Evolutionary conservation across 768 basidiomycete genomes (phyloP).

Genomic region (Pholiota microspora): DNA sequence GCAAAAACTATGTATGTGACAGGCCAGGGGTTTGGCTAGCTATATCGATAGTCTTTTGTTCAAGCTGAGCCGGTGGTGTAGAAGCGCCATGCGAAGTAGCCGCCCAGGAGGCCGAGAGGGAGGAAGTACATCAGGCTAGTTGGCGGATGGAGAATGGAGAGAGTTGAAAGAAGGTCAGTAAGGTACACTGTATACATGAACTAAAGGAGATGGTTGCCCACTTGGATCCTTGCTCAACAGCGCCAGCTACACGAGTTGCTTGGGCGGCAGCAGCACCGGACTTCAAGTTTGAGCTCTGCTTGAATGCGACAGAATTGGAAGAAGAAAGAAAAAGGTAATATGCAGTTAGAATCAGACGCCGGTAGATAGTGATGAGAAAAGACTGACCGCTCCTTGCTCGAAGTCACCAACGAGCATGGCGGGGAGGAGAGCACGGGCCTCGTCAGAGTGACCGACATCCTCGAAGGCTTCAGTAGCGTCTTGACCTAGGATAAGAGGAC

Average conservation of each 20-base stretch:
- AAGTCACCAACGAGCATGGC: constrained; percentile 83
- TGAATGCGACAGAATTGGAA: constrained; percentile 5
- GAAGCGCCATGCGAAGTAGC: constrained; percentile 86
- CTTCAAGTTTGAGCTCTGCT: constrained; percentile 52
- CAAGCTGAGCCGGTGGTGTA: constrained; percentile 54
- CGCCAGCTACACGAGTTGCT: constrained; percentile 41
- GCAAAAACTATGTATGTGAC: background rate
- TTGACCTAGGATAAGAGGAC: constrained; percentile 54
- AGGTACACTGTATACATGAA: constrained; percentile 2
- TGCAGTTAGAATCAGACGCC: background rate
- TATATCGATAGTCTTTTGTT: constrained; percentile 17
- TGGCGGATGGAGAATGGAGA: constrained; percentile 5
- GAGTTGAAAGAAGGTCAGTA: constrained; percentile 2
- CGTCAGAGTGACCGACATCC: constrained; percentile 99
- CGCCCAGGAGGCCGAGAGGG: constrained; percentile 75
- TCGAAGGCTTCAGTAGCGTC: constrained; percentile 99
- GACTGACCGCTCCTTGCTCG: constrained; percentile 63
- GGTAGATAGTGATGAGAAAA: background rate
- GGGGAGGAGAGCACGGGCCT: constrained; percentile 84
- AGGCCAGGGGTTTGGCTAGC: background rate
- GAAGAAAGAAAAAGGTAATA: background rate
- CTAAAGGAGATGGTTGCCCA: constrained; percentile 27
- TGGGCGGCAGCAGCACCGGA: constrained; percentile 47
- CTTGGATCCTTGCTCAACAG: constrained; percentile 70
- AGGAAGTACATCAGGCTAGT: constrained; percentile 78